phyloP scores from a whole-genome alignment of 495 filamentous ascomycete species.

The Cladorrhinum samala region DNA sequence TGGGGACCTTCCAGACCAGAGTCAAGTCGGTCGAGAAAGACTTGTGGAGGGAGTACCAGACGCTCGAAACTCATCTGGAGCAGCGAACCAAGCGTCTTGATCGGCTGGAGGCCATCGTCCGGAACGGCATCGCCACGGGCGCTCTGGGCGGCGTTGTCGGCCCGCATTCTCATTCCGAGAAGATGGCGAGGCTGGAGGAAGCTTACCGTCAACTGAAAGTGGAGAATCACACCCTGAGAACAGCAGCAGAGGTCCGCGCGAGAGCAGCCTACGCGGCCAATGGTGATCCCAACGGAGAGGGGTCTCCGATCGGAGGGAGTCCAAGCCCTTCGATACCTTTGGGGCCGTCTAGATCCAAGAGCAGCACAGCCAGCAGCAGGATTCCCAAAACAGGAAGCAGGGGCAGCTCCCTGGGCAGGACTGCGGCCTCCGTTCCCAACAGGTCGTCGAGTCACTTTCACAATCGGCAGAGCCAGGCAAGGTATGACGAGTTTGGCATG shows the following conservation, averaged over 20 bases:
- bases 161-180: slow-evolving; percentile 33
- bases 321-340: slow-evolving; percentile 46
- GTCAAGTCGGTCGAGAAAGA: slow-evolving; percentile 82
- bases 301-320: slow-evolving; percentile 29
- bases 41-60: slow-evolving; percentile 83
- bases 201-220: slow-evolving; percentile 79
- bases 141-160: slow-evolving; percentile 26
- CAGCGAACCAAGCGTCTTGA: slow-evolving; percentile 80
- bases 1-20: slow-evolving; percentile 72
- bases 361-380: slow-evolving; percentile 28
- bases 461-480: not conserved
- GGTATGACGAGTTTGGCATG: slow-evolving; percentile 2
- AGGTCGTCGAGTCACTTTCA: not conserved
- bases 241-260: slow-evolving; percentile 41
- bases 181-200: slow-evolving; percentile 61
- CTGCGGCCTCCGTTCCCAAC: slow-evolving; percentile 12
- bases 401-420: slow-evolving; percentile 15
- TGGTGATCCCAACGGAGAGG: slow-evolving; percentile 22
- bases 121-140: slow-evolving; percentile 42
- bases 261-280: slow-evolving; percentile 26
- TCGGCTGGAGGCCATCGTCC: slow-evolving; percentile 69
- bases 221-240: slow-evolving; percentile 69
- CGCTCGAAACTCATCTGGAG: slow-evolving; percentile 74
- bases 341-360: slow-evolving; percentile 37
- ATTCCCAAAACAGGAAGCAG: slow-evolving; percentile 31